These are phyloP conservation scores for Lactifluus rugatus DNA, from an alignment of 768 basidiomycete genomes.

Conservation along the genomic window DNA sequence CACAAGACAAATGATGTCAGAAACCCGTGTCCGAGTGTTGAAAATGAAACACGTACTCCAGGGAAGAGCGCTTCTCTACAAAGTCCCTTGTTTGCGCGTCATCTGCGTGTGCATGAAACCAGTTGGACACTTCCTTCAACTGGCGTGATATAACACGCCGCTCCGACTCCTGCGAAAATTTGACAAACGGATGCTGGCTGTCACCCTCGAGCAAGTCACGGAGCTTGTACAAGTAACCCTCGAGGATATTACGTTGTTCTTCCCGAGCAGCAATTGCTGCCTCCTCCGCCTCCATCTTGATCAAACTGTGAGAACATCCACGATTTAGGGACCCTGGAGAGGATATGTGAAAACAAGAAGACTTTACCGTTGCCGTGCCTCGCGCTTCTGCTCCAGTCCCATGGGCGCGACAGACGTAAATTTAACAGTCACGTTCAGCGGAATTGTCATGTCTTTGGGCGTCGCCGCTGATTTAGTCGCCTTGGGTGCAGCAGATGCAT, in stretches of 20 bases:
- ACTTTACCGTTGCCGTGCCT: conserved; percentile 59
- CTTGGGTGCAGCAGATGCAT: conserved; percentile 30
- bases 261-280: conserved; percentile 66
- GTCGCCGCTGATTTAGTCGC: conserved; percentile 13
- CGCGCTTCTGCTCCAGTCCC: conserved; percentile 66
- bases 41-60: conserved; percentile 66
- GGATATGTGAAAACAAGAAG: background rate
- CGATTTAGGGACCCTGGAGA: background rate
- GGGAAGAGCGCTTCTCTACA: conserved; percentile 59
- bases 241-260: conserved; percentile 85
- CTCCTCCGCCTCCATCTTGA: conserved; percentile 71
- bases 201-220: conserved; percentile 71
- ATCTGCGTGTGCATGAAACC: conserved; percentile 83
- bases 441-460: conserved; percentile 54
- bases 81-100: conserved; percentile 68
- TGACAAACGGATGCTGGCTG: conserved; percentile 64
- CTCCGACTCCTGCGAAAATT: conserved; percentile 71
- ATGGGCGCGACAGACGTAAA: conserved; percentile 67
- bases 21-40: background rate
- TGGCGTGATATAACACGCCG: conserved; percentile 53
- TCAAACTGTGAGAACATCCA: conserved; percentile 42
- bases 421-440: conserved; percentile 51
- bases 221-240: conserved; percentile 87
- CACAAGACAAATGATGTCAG: background rate
- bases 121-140: conserved; percentile 64